A percentile compares a stretch with the other conserved stretches of the same genome.
phyloP scores from a whole-genome alignment of 169 alveolate species.

The Theileria sp. region DNA sequence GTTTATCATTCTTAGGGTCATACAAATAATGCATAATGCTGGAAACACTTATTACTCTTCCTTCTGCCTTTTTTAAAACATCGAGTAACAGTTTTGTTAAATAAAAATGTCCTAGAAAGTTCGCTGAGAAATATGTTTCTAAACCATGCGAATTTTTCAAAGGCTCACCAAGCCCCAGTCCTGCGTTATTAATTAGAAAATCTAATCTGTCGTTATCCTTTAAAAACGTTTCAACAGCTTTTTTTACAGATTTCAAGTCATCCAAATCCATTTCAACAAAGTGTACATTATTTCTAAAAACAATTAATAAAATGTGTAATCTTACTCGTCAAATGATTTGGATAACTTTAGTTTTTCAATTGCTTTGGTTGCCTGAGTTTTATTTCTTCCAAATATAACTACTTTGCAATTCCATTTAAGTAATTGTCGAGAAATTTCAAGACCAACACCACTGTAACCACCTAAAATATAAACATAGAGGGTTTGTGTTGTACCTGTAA shows the following conservation, averaged over 20 bases:
- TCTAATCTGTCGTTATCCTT: constrained; percentile 21
- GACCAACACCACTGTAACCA: constrained; percentile 51
- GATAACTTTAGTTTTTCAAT: constrained; percentile 24
- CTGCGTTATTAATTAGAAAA: constrained; percentile 60
- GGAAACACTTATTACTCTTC: constrained; percentile 48
- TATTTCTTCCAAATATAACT: constrained; percentile 40
- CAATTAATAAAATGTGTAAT: background rate
- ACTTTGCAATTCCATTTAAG: constrained; percentile 54
- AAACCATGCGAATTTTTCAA: background rate
- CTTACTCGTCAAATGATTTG: constrained; percentile 37
- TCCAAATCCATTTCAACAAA: constrained; percentile 57
- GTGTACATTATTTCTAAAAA: constrained; percentile 31
- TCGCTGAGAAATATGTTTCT: constrained; percentile 40
- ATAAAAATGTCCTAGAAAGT: constrained; percentile 56
- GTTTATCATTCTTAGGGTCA: constrained; percentile 34
- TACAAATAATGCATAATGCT: constrained; percentile 52
- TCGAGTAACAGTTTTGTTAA: constrained; percentile 30
- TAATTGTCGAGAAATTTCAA: constrained; percentile 29
- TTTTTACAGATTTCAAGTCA: constrained; percentile 29
- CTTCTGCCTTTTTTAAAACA: constrained; percentile 16
- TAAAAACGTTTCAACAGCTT: constrained; percentile 27
- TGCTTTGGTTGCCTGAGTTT: constrained; percentile 53
- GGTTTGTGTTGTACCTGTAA: background rate
- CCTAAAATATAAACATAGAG: background rate
- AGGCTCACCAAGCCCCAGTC: constrained; percentile 6